Percentiles rank a stretch among this genome's conserved stretches.
These are phyloP conservation scores for Candida anutae DNA, from an alignment of 1,139 yeast genomes.

Conservation along the genomic window DNA sequence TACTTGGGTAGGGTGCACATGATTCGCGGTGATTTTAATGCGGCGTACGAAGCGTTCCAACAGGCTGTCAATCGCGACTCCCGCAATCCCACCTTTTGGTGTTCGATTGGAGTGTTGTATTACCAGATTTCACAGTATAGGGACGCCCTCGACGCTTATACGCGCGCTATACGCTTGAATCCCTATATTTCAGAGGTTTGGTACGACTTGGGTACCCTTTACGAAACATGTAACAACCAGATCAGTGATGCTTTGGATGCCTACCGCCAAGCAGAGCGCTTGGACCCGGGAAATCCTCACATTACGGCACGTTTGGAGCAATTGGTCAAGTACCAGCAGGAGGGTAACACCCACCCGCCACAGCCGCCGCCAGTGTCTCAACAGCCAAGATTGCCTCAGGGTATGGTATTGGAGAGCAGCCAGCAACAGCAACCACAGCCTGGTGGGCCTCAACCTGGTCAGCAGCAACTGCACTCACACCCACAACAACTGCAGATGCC, in stretches of 20 bases:
- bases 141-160: slow-evolving; percentile 95
- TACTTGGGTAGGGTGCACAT: slow-evolving; percentile 93
- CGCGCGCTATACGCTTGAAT: slow-evolving; percentile 89
- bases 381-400: slow-evolving; percentile 51
- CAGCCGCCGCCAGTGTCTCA: slow-evolving; percentile 63
- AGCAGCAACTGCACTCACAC: slow-evolving; percentile 15
- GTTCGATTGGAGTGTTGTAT: slow-evolving; percentile 93
- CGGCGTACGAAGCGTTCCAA: slow-evolving; percentile 97
- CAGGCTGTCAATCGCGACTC: slow-evolving; percentile 97
- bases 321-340: slow-evolving; percentile 66
- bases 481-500: slow-evolving; percentile 13
- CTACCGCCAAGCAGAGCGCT: slow-evolving; percentile 88
- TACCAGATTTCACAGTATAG: slow-evolving; percentile 93
- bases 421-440: slow-evolving; percentile 18
- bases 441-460: slow-evolving; percentile 6
- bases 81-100: slow-evolving; percentile 97
- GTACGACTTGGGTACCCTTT: slow-evolving; percentile 95
- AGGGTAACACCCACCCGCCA: slow-evolving; percentile 59
- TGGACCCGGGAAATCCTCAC: slow-evolving; percentile 92
- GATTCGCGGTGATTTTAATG: slow-evolving; percentile 90
- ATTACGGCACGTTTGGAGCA: slow-evolving; percentile 89
- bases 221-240: slow-evolving; percentile 96
- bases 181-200: slow-evolving; percentile 96
- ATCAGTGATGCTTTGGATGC: slow-evolving; percentile 94
- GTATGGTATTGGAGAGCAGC: slow-evolving; percentile 48